Evolutionary conservation across 23 red algal genomes (phyloP).

Genomic region (Gracilaria vermiculophylla): DNA sequence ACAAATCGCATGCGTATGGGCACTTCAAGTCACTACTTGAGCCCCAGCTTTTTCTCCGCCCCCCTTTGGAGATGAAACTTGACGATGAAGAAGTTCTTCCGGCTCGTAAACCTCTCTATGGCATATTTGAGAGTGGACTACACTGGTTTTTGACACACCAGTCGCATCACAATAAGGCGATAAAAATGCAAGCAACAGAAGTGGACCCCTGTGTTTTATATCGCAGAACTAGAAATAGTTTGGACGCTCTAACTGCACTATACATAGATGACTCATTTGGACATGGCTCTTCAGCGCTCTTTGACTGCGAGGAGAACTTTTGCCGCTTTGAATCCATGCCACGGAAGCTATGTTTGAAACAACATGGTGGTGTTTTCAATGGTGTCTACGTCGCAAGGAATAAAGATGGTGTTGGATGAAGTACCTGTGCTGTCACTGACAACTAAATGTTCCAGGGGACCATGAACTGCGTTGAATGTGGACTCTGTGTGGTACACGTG

Average conservation of each 20-base stretch:
- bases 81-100: neutral
- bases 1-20: constrained; percentile 44
- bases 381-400: neutral
- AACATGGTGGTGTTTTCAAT: neutral
- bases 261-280: constrained; percentile 25
- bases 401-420: no score
- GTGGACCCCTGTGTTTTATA: constrained; percentile 39
- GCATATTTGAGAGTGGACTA: constrained; percentile 21
- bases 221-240: neutral
- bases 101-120: constrained; percentile 47
- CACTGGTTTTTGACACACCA: constrained; percentile 48
- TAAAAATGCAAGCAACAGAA: constrained; percentile 11
- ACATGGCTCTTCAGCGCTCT: neutral
- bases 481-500: no score
- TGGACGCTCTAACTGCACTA: neutral
- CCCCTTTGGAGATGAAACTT: constrained; percentile 33
- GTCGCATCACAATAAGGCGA: constrained; percentile 17
- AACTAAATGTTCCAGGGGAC: no score
- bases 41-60: neutral
- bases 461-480: no score
- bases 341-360: neutral
- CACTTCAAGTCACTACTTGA: constrained; percentile 28
- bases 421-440: no score
- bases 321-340: neutral
- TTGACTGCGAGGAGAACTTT: neutral